Evolutionary conservation across 2,329 filamentous ascomycete genomes (phyloP).

Genomic region (Sporothrix brunneoviolacea): DNA sequence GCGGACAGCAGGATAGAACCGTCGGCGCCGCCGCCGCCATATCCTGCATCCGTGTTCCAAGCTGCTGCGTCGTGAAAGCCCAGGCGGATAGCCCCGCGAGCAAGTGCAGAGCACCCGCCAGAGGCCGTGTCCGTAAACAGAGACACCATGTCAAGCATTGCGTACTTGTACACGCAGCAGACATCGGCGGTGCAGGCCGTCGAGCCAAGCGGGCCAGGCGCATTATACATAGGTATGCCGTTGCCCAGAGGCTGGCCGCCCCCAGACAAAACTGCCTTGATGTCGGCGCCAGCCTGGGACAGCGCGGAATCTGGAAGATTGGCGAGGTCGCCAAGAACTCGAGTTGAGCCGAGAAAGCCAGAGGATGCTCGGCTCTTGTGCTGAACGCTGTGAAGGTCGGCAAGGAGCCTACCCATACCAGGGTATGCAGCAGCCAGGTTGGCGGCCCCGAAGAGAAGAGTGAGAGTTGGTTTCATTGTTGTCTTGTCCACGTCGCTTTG

Average conservation of each 20-base stretch:
- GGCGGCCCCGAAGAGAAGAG: background rate
- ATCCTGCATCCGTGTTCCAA: constrained; percentile 27
- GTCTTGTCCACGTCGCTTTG: too few species aligned
- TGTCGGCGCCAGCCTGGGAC: constrained; percentile 28
- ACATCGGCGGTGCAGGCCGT: constrained; percentile 21
- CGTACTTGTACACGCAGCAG: constrained; percentile 32
- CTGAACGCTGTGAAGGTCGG: constrained; percentile 2
- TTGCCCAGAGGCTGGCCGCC: constrained; percentile 18
- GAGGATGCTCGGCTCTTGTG: constrained; percentile 14
- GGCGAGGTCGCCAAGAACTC: constrained; percentile 34
- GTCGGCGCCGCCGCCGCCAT: constrained; percentile 31
- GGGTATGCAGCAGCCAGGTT: constrained; percentile 12
- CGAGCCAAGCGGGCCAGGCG: constrained; percentile 21
- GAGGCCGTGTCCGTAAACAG: constrained; percentile 25
- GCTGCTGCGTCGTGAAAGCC: constrained; percentile 41
- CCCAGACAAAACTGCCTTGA: constrained; percentile 33
- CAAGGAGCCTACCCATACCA: constrained; percentile 22
- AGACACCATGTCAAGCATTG: constrained; percentile 29
- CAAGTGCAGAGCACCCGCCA: constrained; percentile 31
- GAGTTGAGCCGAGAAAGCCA: constrained; percentile 33
- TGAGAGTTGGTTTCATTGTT: background rate
- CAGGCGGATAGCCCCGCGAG: constrained; percentile 35
- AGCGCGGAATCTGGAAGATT: constrained; percentile 26
- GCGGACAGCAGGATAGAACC: constrained; percentile 35
- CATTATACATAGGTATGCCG: constrained; percentile 18